phyloP scores from a whole-genome alignment of 2,329 filamentous ascomycete species.

The Aspergillus jensenii region DNA sequence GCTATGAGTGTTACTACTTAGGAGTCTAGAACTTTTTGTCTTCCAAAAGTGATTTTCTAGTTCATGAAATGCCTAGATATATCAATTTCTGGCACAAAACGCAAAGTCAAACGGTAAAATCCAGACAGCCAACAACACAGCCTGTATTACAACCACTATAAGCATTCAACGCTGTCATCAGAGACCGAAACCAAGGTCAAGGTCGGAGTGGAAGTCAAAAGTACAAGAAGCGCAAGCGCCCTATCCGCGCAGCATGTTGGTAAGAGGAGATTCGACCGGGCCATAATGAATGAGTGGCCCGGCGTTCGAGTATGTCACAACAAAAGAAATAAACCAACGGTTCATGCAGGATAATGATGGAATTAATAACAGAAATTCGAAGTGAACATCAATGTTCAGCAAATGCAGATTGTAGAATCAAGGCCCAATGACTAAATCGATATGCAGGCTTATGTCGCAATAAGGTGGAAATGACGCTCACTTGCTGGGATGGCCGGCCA shows the following conservation, averaged over 20 bases:
- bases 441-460: constrained; percentile 2
- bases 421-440: constrained; percentile 12
- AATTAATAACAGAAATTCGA: constrained; percentile 15
- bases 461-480: neutral
- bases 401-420: constrained; percentile 12
- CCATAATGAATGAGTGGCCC: constrained; percentile 19
- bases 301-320: constrained; percentile 11
- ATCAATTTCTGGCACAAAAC: constrained; percentile 6
- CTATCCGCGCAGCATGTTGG: constrained; percentile 10
- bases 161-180: constrained; percentile 19
- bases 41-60: constrained; percentile 11
- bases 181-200: constrained; percentile 11
- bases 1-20: too few species aligned
- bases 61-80: constrained; percentile 9
- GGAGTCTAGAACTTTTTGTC: neutral
- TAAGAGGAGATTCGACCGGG: constrained; percentile 11
- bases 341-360: constrained; percentile 17
- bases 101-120: constrained; percentile 3
- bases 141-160: constrained; percentile 13
- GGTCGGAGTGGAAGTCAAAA: constrained; percentile 12
- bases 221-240: constrained; percentile 11
- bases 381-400: constrained; percentile 14
- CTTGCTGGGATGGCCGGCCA: constrained; percentile 9
- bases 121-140: constrained; percentile 14
- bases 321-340: constrained; percentile 21